These are phyloP conservation scores for Wickerhamomyces chambardii DNA, from an alignment of 805 yeast species.

Conservation along the genomic window DNA sequence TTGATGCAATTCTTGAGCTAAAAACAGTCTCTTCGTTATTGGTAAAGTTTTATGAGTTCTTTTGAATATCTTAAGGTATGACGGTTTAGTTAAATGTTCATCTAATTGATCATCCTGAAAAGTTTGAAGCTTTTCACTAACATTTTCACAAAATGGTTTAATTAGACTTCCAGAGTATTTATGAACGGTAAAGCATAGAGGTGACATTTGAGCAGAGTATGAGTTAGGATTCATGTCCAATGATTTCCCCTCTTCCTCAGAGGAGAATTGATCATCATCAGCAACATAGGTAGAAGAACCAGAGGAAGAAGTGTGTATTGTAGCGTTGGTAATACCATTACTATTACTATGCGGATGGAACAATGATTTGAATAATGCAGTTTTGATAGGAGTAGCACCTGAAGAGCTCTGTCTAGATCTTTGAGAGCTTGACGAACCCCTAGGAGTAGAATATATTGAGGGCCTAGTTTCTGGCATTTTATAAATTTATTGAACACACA, in stretches of 20 bases:
- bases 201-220: slow-evolving; percentile 8
- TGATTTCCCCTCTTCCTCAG: background rate
- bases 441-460: no score
- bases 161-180: background rate
- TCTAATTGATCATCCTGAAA: slow-evolving; percentile 27
- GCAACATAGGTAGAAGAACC: background rate
- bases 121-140: background rate
- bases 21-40: slow-evolving; percentile 41
- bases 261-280: background rate
- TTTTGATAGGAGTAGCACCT: no score
- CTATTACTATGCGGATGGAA: no score
- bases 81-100: slow-evolving; percentile 40
- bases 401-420: no score
- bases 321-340: no score
- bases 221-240: slow-evolving; percentile 6
- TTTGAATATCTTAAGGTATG: slow-evolving; percentile 40
- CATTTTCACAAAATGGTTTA: background rate
- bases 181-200: slow-evolving; percentile 7
- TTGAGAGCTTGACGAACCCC: no score
- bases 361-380: no score
- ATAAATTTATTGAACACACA: no score
- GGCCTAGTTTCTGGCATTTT: no score
- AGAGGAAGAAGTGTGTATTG: background rate
- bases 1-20: slow-evolving; percentile 53
- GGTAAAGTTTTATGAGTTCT: slow-evolving; percentile 36